phyloP scores from a whole-genome alignment of 257 asterid genomes.

The Nicotiana tabacum region DNA sequence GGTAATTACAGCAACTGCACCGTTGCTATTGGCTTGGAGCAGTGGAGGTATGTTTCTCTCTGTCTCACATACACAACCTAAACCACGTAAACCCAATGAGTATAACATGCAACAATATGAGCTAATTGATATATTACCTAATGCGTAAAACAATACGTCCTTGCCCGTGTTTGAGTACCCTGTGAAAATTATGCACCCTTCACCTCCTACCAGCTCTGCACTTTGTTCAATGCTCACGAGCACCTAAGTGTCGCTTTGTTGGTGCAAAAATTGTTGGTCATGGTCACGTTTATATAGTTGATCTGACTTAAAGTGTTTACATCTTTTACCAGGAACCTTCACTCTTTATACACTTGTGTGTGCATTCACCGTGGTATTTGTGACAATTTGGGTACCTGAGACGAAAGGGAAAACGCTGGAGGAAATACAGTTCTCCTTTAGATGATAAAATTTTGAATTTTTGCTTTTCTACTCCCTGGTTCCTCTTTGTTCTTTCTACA shows the following conservation, averaged over 20 bases:
- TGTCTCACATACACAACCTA: neutral
- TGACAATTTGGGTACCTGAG: slow-evolving; percentile 67
- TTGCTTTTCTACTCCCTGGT: no score
- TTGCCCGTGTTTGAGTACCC: neutral
- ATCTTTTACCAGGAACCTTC: slow-evolving; percentile 59
- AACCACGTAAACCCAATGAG: neutral
- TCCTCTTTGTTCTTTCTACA: neutral
- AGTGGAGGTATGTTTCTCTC: slow-evolving; percentile 48
- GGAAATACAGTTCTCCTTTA: slow-evolving; percentile 69
- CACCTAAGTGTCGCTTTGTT: neutral
- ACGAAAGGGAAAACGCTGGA: slow-evolving; percentile 81
- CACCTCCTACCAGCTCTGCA: neutral
- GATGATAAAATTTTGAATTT: slow-evolving; percentile 19
- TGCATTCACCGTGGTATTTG: slow-evolving; percentile 41
- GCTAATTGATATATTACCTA: neutral
- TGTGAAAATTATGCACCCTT: neutral
- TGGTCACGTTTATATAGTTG: neutral
- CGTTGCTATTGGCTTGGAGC: slow-evolving; percentile 74
- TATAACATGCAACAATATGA: neutral
- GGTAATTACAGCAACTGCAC: slow-evolving; percentile 68
- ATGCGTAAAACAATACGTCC: neutral
- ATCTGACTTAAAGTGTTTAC: neutral
- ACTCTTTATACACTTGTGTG: slow-evolving; percentile 40
- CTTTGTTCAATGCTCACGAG: neutral
- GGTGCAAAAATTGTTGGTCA: neutral